Percentiles rank a stretch among this genome's conserved stretches.
phyloP scores from a whole-genome alignment of 192 early-diverging fungal species.

The Ambispora gerdemannii region DNA sequence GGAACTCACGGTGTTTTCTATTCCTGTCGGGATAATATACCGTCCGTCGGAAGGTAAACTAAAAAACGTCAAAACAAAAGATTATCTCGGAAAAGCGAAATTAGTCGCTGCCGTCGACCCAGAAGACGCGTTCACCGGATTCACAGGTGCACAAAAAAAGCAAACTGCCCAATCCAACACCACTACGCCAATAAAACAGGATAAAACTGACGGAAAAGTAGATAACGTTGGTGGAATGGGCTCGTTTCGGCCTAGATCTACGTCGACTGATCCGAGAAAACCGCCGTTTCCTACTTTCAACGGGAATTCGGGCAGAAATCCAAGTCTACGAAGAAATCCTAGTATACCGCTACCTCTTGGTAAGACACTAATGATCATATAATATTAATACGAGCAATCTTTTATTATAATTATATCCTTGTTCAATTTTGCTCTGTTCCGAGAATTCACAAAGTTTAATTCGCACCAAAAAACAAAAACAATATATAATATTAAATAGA shows the following conservation, averaged over 20 bases:
- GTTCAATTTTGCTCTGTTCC: too few relatives aligned
- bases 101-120: conserved; percentile 78
- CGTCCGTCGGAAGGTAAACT: conserved; percentile 81
- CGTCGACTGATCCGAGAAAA: conserved; percentile 19
- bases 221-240: not conserved
- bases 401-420: too few relatives aligned
- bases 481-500: too few relatives aligned
- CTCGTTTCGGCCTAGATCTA: conserved; percentile 3
- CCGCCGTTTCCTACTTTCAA: conserved; percentile 12
- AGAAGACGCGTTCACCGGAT: conserved; percentile 60
- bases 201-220: conserved; percentile 9
- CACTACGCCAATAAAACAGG: conserved; percentile 21
- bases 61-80: conserved; percentile 76
- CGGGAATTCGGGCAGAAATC: not conserved
- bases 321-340: not conserved
- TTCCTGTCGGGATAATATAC: conserved; percentile 78
- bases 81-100: conserved; percentile 75
- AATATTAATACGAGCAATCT: too few relatives aligned
- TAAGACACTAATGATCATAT: too few relatives aligned
- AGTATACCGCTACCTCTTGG: too few relatives aligned
- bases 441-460: too few relatives aligned
- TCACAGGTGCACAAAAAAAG: conserved; percentile 47
- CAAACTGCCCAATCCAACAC: conserved; percentile 12
- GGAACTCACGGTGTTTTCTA: conserved; percentile 72
- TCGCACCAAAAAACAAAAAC: too few relatives aligned